Percentiles rank a stretch among this genome's conserved stretches.
Evolutionary conservation across 164 flowering plant species (phyloP).

Genomic region (Tetrastigma voinierianum): DNA sequence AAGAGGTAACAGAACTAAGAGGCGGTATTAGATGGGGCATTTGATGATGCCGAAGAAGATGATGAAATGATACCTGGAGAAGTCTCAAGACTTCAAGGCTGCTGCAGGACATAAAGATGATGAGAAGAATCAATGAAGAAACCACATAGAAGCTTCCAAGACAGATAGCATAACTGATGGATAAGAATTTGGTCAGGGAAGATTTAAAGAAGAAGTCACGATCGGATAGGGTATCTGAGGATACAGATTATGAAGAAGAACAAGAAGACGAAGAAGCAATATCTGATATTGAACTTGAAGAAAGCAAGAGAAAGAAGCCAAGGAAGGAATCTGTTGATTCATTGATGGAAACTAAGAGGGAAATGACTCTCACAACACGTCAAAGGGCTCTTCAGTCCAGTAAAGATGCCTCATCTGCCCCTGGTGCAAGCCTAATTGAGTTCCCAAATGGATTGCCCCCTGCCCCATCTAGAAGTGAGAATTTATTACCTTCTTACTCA

Average conservation of each 20-base stretch:
- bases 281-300: slow-evolving; percentile 56
- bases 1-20: slow-evolving; percentile 86
- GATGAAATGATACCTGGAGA: slow-evolving; percentile 90
- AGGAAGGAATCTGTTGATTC: slow-evolving; percentile 57
- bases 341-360: slow-evolving; percentile 58
- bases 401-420: slow-evolving; percentile 54
- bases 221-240: slow-evolving; percentile 47
- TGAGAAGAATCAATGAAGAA: slow-evolving; percentile 51
- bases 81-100: slow-evolving; percentile 56
- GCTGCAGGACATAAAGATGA: slow-evolving; percentile 36
- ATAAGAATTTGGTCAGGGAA: slow-evolving; percentile 25
- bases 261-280: slow-evolving; percentile 28
- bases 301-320: slow-evolving; percentile 46
- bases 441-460: slow-evolving; percentile 93
- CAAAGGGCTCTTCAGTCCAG: slow-evolving; percentile 92
- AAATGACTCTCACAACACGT: slow-evolving; percentile 77
- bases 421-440: slow-evolving; percentile 57
- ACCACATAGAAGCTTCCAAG: slow-evolving; percentile 37
- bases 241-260: slow-evolving; percentile 63
- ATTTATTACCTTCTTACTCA: neutral
- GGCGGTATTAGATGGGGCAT: slow-evolving; percentile 63
- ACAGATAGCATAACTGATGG: slow-evolving; percentile 20
- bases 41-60: slow-evolving; percentile 74
- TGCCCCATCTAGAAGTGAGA: slow-evolving; percentile 84
- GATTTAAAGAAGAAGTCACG: slow-evolving; percentile 52